Base-by-base conservation (phyloP, 1,284 basidiomycete genomes). In the Ustilago crameri region DNA sequence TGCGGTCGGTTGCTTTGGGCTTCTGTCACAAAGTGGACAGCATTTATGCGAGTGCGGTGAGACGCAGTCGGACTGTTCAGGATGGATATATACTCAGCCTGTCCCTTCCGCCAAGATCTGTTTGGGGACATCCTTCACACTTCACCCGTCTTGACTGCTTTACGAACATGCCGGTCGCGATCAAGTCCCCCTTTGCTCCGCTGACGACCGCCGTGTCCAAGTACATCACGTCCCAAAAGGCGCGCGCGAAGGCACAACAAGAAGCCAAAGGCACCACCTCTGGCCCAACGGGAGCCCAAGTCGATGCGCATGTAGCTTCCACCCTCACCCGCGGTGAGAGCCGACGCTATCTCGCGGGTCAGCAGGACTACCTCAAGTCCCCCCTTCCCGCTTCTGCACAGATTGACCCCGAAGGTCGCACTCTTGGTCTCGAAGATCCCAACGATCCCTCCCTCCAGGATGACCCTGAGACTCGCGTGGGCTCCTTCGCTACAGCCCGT, bases 401-500 rank as follows among this genome's bases (percentile, higher is more conserved):
- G 44, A 48, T 53, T 3, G 76, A 72, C 40, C 35, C 53, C 0
- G 22, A 60, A 35, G 76, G 74, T 15, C 54, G 68, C 0, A 61
- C 51, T 23, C 38, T 74, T 0, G 76, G 75, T 0, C 43, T 78
- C 2, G 72, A 78, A 40, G 75, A 78, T 38, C 64, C 72, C 1
- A 15, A 58, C 27, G 71, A 78, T 5, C 60, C 72, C 0, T 26
- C 47, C 0, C 53, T 76, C 14, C 18, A 45, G 5, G 75, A 76
- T 14, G 64, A 72, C 23, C 67, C 71, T 10, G n/a, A 18, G 18
- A 42, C 41, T 9, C 8, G 26, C 5, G 53, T 54, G 1, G 46
- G 34, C 3, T 7, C 54, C 3, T 58, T 26, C 26, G 44, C 65
- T 14, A 57, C 46, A 1, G 44, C 48, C 35, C 38, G 40, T 4